These are phyloP conservation scores for Lactuca saligna DNA, from an alignment of 129 eudicot species.

Conservation along the genomic window DNA sequence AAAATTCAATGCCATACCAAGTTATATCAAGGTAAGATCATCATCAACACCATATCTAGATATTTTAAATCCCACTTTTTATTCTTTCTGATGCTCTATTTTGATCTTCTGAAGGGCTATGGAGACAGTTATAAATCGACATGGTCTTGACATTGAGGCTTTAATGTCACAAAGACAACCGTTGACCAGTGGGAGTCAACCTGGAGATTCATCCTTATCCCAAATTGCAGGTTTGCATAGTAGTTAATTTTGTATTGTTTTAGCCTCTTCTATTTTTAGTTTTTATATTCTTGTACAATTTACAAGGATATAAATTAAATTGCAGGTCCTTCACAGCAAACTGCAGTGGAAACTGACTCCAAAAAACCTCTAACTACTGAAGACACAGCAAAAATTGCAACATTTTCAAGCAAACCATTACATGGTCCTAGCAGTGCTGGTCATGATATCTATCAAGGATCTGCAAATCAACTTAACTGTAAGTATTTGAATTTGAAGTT, in stretches of 20 bases:
- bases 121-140: slow-evolving; percentile 94
- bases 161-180: slow-evolving; percentile 76
- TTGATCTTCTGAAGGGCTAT: slow-evolving; percentile 68
- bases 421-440: slow-evolving; percentile 53
- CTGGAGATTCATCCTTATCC: slow-evolving; percentile 63
- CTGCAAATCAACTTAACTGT: slow-evolving; percentile 51
- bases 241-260: neutral
- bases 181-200: slow-evolving; percentile 59
- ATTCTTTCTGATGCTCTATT: neutral
- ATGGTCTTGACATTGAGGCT: slow-evolving; percentile 84
- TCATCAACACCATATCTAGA: slow-evolving; percentile 10
- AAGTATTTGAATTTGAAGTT: slow-evolving; percentile 21
- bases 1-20: slow-evolving; percentile 96
- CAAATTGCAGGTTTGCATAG: slow-evolving; percentile 59
- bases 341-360: slow-evolving; percentile 47
- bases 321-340: slow-evolving; percentile 75
- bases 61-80: neutral
- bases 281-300: slow-evolving; percentile 9
- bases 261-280: neutral
- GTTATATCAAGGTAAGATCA: slow-evolving; percentile 80
- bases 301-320: slow-evolving; percentile 24
- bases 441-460: slow-evolving; percentile 72
- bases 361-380: slow-evolving; percentile 43
- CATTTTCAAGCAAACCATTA: slow-evolving; percentile 54
- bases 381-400: slow-evolving; percentile 46